Evolutionary conservation across 371 early-diverging fungal species (phyloP), one percentile per base, ranked within the genome.

Genomic region (Mortierella sp.): DNA sequence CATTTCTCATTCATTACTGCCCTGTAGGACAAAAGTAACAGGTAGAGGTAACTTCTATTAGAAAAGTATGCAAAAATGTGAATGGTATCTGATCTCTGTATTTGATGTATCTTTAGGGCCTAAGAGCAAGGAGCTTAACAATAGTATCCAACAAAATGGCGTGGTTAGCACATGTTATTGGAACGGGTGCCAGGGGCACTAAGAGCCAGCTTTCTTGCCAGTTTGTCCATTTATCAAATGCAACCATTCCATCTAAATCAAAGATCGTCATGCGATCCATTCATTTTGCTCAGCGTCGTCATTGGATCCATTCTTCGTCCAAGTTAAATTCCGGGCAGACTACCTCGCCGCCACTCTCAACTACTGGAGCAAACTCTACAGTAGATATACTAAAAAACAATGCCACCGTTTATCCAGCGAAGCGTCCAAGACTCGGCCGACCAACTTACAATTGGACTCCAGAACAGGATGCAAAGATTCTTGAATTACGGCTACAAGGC

Each of bases 401-500:
- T 31, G 12, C 42, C 19, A 51, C 23, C 26, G 13, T 13, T n/a
- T 19, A 19, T 9, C 19, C 57, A 29, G 32, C 1, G 10, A 32
- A 9, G 29, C n/a, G n/a, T n/a, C n/a, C n/a, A 32, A 32, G 34
- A 32, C 40, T 9, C 6, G 40, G 40, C 40, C 29, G 35, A 4
- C 37, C n/a, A 12, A 7, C 31, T 32, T 55, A 54, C 22, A 9
- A 26, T 6, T 79, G 74, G 74, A 67, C 68, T 4, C 68, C 59
- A 0, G 75, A 80, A 35, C 29, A 68, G 40, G 75, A 80, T 28
- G 54, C 60, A 31, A 55, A 60, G 45, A 60, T 80, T 13, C 19
- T 75, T 12, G 75, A 75, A 1, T 64, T 80, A 68, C 70, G 81
- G 35, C 58, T 80, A 19, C 75, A 80, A 23, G 81, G 81, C 22